Percentiles rank a stretch among this genome's conserved stretches.
Evolutionary conservation across 169 alveolate species (phyloP).

Genomic region (Babesia ovis): DNA sequence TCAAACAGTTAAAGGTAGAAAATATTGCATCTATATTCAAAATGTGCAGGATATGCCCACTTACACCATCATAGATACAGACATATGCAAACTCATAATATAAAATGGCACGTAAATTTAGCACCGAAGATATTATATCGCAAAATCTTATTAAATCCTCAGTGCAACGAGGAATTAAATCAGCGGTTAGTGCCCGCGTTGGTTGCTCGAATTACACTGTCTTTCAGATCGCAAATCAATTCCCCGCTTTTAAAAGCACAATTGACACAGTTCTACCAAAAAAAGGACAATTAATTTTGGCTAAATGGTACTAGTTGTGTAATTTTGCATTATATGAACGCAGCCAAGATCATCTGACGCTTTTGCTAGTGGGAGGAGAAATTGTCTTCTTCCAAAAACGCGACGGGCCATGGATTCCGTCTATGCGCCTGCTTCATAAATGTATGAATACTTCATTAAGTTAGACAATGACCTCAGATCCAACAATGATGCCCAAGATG

Average conservation of each 20-base stretch:
- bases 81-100: constrained; percentile 6
- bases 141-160: constrained; percentile 86
- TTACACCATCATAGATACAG: constrained; percentile 1
- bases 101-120: constrained; percentile 64
- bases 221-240: constrained; percentile 48
- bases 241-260: constrained; percentile 58
- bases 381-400: constrained; percentile 86
- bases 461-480: constrained; percentile 72
- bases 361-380: constrained; percentile 78
- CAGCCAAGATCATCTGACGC: constrained; percentile 81
- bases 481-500: constrained; percentile 94
- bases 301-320: constrained; percentile 76
- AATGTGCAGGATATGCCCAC: constrained; percentile 44
- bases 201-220: neutral
- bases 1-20: constrained; percentile 5
- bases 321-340: neutral
- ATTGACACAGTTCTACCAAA: constrained; percentile 89
- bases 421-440: constrained; percentile 91
- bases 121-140: constrained; percentile 80
- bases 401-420: constrained; percentile 94
- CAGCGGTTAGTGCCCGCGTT: constrained; percentile 63
- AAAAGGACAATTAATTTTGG: constrained; percentile 79
- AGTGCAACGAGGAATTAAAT: constrained; percentile 82
- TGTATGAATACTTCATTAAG: constrained; percentile 60
- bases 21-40: neutral